Conservation (phyloP, 2,329 filamentous ascomycete species). For the Sphaerulina populicola region DNA sequence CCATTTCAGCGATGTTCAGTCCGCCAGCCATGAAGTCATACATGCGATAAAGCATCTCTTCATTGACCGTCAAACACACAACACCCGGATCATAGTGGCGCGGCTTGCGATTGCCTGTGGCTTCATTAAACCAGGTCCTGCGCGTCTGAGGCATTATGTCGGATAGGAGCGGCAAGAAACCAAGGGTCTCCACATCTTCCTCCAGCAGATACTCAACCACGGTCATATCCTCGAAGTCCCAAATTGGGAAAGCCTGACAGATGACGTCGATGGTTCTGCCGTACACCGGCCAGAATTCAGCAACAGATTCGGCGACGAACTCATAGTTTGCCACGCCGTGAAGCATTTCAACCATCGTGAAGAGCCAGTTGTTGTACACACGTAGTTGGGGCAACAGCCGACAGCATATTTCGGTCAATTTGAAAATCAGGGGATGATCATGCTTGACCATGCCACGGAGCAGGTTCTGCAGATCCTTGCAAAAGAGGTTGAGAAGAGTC, state of each 20-base stretch:
- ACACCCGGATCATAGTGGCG: conserved; percentile 45
- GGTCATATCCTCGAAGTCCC: conserved; percentile 41
- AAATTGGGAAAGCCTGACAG: conserved; percentile 49
- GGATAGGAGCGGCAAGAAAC: conserved; percentile 50
- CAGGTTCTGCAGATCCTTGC: conserved; percentile 54
- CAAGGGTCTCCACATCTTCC: conserved; percentile 59
- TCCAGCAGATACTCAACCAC: conserved; percentile 56
- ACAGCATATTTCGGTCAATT: conserved; percentile 27
- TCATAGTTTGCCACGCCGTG: conserved; percentile 38
- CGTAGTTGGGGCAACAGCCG: conserved; percentile 57
- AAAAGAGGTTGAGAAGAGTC: conserved; percentile 60
- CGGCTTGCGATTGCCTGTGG: conserved; percentile 42
- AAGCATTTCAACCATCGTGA: too few species aligned
- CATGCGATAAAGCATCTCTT: conserved; percentile 60
- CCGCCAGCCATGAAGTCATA: conserved; percentile 56
- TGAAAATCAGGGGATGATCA: conserved; percentile 34
- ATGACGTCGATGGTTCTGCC: conserved; percentile 54
- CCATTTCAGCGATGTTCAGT: conserved; percentile 47
- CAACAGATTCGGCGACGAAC: conserved; percentile 55
- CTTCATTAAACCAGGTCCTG: conserved; percentile 46
- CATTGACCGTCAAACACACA: conserved; percentile 48
- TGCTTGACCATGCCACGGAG: conserved; percentile 42
- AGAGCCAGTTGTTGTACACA: conserved; percentile 60
- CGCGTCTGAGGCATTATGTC: conserved; percentile 32
- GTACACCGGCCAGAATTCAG: conserved; percentile 58